Conservation (phyloP, 345 rosid species). For the Pistacia integerrima region DNA sequence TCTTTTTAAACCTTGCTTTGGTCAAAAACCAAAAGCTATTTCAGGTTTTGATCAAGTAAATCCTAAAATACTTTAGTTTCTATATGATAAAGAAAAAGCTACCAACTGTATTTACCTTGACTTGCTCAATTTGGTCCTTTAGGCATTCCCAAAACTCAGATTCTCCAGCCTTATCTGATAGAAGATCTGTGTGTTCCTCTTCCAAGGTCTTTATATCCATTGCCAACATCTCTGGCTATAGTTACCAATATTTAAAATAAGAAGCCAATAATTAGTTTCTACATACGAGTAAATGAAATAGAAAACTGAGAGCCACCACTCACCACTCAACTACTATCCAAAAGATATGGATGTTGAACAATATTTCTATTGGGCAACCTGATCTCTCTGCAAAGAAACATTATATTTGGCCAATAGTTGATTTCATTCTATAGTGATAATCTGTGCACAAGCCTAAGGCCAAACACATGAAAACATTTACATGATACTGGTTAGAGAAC, state of each 20-base stretch:
- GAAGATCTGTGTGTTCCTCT: no score
- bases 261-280: background rate
- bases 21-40: background rate
- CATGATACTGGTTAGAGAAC: conserved; percentile 11
- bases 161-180: conserved; percentile 63
- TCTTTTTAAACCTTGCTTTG: conserved; percentile 7
- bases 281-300: background rate
- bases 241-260: conserved; percentile 11
- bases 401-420: background rate
- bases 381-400: background rate
- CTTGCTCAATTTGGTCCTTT: conserved; percentile 49
- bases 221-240: no score
- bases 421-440: conserved; percentile 2
- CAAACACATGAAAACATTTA: background rate
- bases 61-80: background rate
- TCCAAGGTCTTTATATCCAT: no score
- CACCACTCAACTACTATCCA: background rate
- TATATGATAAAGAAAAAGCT: background rate
- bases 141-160: conserved; percentile 53
- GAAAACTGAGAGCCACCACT: background rate
- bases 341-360: background rate
- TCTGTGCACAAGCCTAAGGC: conserved; percentile 12
- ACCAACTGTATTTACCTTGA: conserved; percentile 44
- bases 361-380: background rate
- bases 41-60: background rate